Percentiles rank a stretch among this genome's conserved stretches.
phyloP scores from a whole-genome alignment of 2,329 filamentous ascomycete species.

The Helotiales sp. region DNA sequence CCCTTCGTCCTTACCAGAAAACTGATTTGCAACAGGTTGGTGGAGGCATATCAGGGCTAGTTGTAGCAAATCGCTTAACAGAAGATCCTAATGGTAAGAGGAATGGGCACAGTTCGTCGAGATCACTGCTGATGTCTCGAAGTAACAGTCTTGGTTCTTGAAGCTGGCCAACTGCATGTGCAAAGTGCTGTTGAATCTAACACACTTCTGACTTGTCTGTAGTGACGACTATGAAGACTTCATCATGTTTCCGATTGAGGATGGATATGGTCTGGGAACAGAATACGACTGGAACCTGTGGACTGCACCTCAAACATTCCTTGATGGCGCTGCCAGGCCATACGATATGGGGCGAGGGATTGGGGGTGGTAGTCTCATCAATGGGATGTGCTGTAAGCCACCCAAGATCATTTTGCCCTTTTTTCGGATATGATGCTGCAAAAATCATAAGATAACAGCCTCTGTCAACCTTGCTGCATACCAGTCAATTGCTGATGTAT shows the following conservation, averaged over 20 bases:
- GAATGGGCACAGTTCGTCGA: neutral
- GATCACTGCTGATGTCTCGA: slow-evolving; percentile 1
- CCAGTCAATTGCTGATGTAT: neutral
- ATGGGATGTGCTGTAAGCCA: neutral
- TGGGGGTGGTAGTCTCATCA: slow-evolving; percentile 5
- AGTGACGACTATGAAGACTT: slow-evolving; percentile 30
- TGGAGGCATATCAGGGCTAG: slow-evolving; percentile 47
- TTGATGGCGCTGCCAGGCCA: slow-evolving; percentile 26
- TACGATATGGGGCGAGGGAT: slow-evolving; percentile 18
- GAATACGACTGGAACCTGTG: slow-evolving; percentile 44
- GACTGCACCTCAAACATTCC: slow-evolving; percentile 39
- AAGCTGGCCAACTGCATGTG: slow-evolving; percentile 28
- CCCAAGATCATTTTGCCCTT: slow-evolving; percentile 12
- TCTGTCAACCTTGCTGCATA: neutral
- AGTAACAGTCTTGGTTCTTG: slow-evolving; percentile 30
- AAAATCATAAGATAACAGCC: too few species aligned
- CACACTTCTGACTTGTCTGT: neutral
- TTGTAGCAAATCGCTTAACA: slow-evolving; percentile 44
- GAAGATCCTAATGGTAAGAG: slow-evolving; percentile 34
- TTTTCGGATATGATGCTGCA: too few species aligned
- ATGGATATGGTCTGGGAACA: slow-evolving; percentile 35
- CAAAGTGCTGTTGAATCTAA: too few species aligned
- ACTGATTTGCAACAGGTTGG: slow-evolving; percentile 34
- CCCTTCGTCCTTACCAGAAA: too few species aligned
- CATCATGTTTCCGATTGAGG: slow-evolving; percentile 27